Base-by-base conservation (phyloP, 768 basidiomycete genomes). In the Mycena galopus region DNA sequence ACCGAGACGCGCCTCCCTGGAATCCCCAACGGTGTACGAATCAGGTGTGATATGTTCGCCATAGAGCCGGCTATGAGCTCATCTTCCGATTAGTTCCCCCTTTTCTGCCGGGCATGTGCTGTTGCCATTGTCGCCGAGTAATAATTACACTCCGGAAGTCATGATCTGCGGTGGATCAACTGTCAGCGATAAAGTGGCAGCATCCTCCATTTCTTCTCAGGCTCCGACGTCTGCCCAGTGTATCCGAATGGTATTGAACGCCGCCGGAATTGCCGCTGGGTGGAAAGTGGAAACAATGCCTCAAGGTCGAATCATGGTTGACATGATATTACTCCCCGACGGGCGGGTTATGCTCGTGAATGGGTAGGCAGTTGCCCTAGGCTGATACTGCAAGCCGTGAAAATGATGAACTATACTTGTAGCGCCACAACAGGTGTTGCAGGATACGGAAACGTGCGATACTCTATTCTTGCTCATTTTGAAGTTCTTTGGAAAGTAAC, bases 211-310 rank as follows among this genome's bases (percentile, higher is more conserved):
- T 17, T 80, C 81, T 5, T 82, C 83, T 14, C 85, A 86, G 67
- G 79, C 80, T 25, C 83, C 85, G n/a, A 84, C 86, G 2, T 83
- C 83, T 0, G 75, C 79, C 50, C 86, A 87, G 63, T 88, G 87
- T 69, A 83, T 81, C 50, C 78, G 85, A 17, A 81, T 88, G 78
- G 79, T 80, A 0, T 77, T 87, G 47, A 86, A 84, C 7, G 79
- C 81, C 4, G 81, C 80, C 27, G 86, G 86, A 5, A 87, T 86
- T 50, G 79, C 81, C 55, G 78, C 77, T 16, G 86, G 85, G 12
- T 88, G 87, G 87, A 76, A 82, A 32, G 83, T 87, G 30, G 87
- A 88, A 65, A 77, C 73, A 23, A 84, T 88, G 83, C 79, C 85
- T 7, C 78, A 83, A 61, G 78, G 80, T n/a, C 76, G 87, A 17